These are phyloP conservation scores for Drechslera avenae DNA, from an alignment of 2,329 filamentous ascomycete genomes.

Conservation along the genomic window DNA sequence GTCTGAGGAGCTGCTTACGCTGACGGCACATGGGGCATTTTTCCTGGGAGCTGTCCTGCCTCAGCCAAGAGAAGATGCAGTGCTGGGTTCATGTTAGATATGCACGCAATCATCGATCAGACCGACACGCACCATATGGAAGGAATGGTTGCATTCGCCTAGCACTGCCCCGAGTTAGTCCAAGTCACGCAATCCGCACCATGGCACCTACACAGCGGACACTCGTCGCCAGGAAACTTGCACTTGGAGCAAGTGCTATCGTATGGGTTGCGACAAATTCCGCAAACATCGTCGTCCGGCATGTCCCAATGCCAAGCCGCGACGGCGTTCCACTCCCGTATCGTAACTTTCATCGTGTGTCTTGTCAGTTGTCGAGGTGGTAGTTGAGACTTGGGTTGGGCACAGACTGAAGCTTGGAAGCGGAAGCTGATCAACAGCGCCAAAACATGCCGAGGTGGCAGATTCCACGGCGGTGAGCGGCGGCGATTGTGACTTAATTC, in stretches of 20 bases:
- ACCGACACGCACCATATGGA: conserved; percentile 76
- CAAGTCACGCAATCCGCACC: background rate
- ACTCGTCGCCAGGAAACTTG: conserved; percentile 97
- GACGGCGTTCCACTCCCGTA: conserved; percentile 90
- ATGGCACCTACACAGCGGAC: conserved; percentile 75
- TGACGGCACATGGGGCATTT: conserved; percentile 98
- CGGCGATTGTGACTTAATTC: conserved; percentile 16
- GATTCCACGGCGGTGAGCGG: conserved; percentile 22
- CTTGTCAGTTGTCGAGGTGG: background rate
- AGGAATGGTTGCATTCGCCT: conserved; percentile 95
- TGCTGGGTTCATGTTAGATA: conserved; percentile 63
- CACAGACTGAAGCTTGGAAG: conserved; percentile 14
- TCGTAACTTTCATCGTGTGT: conserved; percentile 84
- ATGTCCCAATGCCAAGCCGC: conserved; percentile 98
- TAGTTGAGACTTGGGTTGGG: conserved; percentile 1
- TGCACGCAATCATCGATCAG: background rate
- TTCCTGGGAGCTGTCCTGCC: conserved; percentile 89
- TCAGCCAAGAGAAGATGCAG: conserved; percentile 94
- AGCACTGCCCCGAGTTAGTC: conserved; percentile 66
- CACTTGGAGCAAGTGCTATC: conserved; percentile 97
- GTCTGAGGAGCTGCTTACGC: conserved; percentile 59
- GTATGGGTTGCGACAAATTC: conserved; percentile 97
- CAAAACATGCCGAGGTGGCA: conserved; percentile 21
- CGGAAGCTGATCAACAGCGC: conserved; percentile 27
- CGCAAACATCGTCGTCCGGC: conserved; percentile 95